Evolutionary conservation across 148 eudicot genomes (phyloP).

Genomic region (Rhododendron ovatum): DNA sequence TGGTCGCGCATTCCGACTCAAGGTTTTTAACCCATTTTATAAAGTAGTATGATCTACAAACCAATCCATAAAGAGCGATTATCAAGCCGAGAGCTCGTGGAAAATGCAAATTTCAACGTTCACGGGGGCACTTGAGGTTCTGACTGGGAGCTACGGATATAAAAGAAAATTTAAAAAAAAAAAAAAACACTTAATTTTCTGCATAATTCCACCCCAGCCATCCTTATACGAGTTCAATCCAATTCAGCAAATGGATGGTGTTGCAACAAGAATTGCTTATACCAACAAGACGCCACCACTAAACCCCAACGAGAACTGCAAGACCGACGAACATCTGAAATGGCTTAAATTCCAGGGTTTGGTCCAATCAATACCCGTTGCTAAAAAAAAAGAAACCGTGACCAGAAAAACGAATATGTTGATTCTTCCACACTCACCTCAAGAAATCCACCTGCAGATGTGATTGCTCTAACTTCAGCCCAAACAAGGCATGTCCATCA

Average conservation of each 20-base stretch:
- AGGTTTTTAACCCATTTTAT: neutral
- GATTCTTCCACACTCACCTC: neutral
- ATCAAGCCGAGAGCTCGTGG: neutral
- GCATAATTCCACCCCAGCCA: neutral
- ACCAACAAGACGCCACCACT: neutral
- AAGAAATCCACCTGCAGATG: neutral
- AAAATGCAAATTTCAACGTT: neutral
- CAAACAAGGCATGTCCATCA: neutral
- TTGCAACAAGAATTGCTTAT: neutral
- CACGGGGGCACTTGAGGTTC: neutral
- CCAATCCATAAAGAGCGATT: neutral
- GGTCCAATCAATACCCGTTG: neutral
- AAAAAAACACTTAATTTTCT: neutral
- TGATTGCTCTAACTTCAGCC: neutral
- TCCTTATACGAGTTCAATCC: neutral
- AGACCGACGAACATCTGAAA: neutral
- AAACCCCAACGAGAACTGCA: neutral
- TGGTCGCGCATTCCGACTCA: neutral
- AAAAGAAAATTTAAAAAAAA: neutral
- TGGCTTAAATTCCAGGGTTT: neutral
- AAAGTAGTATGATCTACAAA: neutral
- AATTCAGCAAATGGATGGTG: neutral
- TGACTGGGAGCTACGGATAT: neutral
- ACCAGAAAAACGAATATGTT: neutral
- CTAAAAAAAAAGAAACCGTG: neutral